Conservation (phyloP, 352 stramenopile genomes). For the Pythium oligandrum region DNA sequence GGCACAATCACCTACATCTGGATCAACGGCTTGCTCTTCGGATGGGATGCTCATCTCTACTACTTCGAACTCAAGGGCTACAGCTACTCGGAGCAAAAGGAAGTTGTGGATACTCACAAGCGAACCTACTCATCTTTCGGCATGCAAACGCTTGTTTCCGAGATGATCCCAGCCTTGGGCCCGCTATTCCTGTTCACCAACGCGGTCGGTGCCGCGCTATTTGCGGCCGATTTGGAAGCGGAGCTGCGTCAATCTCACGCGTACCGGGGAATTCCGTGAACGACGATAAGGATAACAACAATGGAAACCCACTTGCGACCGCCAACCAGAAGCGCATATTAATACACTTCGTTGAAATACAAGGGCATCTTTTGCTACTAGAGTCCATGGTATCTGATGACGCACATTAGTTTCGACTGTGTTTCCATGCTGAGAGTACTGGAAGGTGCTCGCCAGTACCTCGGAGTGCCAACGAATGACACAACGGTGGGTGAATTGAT, state of each 20-base stretch:
- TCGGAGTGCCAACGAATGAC: no score
- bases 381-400: no score
- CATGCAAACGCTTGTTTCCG: constrained; percentile 62
- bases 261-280: no score
- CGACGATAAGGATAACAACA: no score
- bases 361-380: no score
- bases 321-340: no score
- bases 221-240: constrained; percentile 59
- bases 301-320: no score
- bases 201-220: constrained; percentile 57
- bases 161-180: constrained; percentile 66
- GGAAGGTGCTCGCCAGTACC: no score
- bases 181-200: constrained; percentile 74
- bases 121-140: constrained; percentile 62
- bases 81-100: constrained; percentile 49
- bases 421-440: no score
- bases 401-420: no score
- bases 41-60: constrained; percentile 70
- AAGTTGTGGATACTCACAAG: constrained; percentile 41
- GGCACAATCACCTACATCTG: constrained; percentile 59
- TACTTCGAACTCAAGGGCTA: constrained; percentile 74
- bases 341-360: no score
- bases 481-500: no score
- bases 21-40: constrained; percentile 63
- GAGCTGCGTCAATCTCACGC: constrained; percentile 15